phyloP scores from a whole-genome alignment of 352 stramenopile genomes.

The Phytopythium cucurbitacearum region DNA sequence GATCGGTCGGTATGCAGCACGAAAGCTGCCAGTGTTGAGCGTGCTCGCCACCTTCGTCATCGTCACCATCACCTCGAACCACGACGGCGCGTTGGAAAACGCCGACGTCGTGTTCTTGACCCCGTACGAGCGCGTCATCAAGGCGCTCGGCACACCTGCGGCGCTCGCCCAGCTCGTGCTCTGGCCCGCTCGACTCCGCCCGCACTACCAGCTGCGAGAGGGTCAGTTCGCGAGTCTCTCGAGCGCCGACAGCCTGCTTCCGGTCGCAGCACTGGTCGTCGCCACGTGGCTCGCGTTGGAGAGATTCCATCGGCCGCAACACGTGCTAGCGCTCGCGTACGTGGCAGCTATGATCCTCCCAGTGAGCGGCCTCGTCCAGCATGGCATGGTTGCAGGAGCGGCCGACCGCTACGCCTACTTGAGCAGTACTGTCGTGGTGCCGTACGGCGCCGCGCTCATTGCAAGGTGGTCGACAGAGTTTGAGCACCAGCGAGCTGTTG shows the following conservation, averaged over 20 bases:
- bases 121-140: conserved; percentile 35
- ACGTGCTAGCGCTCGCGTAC: conserved; percentile 29
- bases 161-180: conserved; percentile 34
- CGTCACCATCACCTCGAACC: conserved; percentile 45
- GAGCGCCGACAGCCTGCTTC: conserved; percentile 34
- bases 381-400: conserved; percentile 51
- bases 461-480: conserved; percentile 1
- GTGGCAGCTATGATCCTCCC: conserved; percentile 50
- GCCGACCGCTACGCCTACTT: conserved; percentile 72
- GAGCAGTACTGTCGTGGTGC: conserved; percentile 33
- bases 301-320: conserved; percentile 13
- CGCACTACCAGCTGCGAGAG: conserved; percentile 50
- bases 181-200: conserved; percentile 42
- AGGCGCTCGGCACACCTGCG: conserved; percentile 27
- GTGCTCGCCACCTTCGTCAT: conserved; percentile 21
- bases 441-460: conserved; percentile 23
- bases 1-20: conserved; percentile 13
- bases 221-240: conserved; percentile 20
- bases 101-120: conserved; percentile 39
- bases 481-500: neutral
- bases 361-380: conserved; percentile 60
- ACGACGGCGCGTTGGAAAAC: conserved; percentile 24
- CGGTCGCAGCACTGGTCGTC: conserved; percentile 15
- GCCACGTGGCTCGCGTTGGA: conserved; percentile 11
- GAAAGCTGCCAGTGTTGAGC: conserved; percentile 22